phyloP scores from a whole-genome alignment of 148 eudicot species.

The Rhododendron vialii region DNA sequence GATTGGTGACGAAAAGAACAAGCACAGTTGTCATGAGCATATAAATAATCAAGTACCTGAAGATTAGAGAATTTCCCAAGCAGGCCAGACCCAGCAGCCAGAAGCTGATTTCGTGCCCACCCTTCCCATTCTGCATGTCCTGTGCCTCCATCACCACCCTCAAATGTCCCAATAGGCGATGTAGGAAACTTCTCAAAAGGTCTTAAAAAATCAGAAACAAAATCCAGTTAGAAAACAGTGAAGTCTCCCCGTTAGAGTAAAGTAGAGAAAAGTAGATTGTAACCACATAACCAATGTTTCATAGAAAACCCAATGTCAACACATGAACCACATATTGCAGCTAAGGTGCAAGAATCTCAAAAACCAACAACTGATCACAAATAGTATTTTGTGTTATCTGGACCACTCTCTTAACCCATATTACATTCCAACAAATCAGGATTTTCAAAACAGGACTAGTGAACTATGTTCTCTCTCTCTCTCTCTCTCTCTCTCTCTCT shows the following conservation, averaged over 20 bases:
- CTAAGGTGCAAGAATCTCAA: not conserved
- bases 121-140: conserved; percentile 62
- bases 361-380: not conserved
- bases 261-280: not conserved
- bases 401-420: not conserved
- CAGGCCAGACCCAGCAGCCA: conserved; percentile 79
- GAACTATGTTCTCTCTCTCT: not conserved
- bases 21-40: not conserved
- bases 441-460: not conserved
- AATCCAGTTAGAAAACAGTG: not conserved
- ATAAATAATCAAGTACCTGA: conserved; percentile 46
- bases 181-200: conserved; percentile 63
- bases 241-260: not conserved
- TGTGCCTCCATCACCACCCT: not conserved
- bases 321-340: not conserved
- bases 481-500: too few relatives aligned
- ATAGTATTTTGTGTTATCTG: not conserved
- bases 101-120: conserved; percentile 72
- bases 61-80: conserved; percentile 67
- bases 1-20: not conserved
- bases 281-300: too few relatives aligned
- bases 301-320: too few relatives aligned
- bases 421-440: not conserved
- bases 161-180: conserved; percentile 36
- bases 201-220: conserved; percentile 20